Evolutionary conservation across 1,284 basidiomycete genomes (phyloP).

Genomic region (Cryptococcus sp.): DNA sequence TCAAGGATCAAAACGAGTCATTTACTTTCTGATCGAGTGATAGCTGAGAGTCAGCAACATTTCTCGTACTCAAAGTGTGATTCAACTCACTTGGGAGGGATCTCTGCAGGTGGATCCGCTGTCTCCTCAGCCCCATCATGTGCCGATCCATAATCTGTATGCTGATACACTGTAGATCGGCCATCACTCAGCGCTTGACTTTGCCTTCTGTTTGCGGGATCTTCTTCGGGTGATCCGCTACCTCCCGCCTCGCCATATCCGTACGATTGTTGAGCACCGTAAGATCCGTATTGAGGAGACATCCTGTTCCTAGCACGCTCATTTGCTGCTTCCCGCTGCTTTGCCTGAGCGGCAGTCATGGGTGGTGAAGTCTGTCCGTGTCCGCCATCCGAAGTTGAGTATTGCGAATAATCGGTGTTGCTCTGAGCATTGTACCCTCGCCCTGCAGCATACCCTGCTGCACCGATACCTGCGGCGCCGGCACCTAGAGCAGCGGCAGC

Average conservation of each 20-base stretch:
- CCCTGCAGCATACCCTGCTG: conserved; percentile 12
- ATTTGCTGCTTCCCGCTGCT: conserved; percentile 32
- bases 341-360: conserved; percentile 29
- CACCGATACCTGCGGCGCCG: conserved; percentile 20
- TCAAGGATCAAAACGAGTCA: no score
- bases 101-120: conserved; percentile 24
- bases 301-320: conserved; percentile 19
- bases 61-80: neutral
- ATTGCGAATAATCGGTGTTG: conserved; percentile 9
- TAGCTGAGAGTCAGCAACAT: neutral
- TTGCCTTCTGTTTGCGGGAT: conserved; percentile 17
- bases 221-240: conserved; percentile 5
- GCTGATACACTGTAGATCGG: conserved; percentile 28
- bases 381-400: neutral
- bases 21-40: neutral
- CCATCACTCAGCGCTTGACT: conserved; percentile 19
- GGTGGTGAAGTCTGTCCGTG: neutral
- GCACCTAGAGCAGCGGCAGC: conserved; percentile 19
- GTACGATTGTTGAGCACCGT: conserved; percentile 1
- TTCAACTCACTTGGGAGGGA: conserved; percentile 40
- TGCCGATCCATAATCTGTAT: conserved; percentile 32
- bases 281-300: conserved; percentile 3
- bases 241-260: neutral
- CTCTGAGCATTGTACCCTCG: neutral
- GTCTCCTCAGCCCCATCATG: conserved; percentile 15